These are phyloP conservation scores for Sclerotinia nivalis DNA, from an alignment of 2,329 filamentous ascomycete species.

Conservation along the genomic window DNA sequence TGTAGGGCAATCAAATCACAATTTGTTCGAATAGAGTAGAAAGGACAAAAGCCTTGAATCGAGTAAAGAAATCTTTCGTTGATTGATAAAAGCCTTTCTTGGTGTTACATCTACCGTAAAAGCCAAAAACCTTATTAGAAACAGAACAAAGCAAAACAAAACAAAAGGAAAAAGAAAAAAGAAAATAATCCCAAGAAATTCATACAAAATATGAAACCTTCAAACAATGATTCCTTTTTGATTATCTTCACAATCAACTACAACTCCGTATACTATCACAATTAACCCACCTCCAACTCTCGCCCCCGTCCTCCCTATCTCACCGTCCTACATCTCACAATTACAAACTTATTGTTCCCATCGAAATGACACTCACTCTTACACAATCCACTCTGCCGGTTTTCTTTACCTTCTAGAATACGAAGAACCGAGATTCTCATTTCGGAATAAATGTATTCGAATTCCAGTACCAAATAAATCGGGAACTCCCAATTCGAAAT, in stretches of 20 bases:
- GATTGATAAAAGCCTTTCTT: no score
- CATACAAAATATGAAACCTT: no score
- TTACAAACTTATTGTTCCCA: background rate
- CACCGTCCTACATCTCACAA: conserved; percentile 13
- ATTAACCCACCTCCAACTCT: background rate
- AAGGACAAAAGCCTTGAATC: no score
- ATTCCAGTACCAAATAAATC: conserved; percentile 9
- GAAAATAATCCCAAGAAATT: no score
- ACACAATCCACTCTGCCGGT: conserved; percentile 17
- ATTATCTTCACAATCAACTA: background rate
- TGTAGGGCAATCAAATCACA: background rate
- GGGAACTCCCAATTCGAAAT: background rate
- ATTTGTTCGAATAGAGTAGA: background rate
- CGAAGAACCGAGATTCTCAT: conserved; percentile 16
- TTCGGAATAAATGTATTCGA: background rate
- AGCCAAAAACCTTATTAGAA: no score
- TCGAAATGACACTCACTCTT: conserved; percentile 12
- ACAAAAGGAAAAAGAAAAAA: no score
- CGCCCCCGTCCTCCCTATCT: background rate
- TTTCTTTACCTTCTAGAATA: conserved; percentile 17
- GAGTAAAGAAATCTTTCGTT: no score
- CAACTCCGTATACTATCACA: background rate
- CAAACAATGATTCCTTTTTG: no score
- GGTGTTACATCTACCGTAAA: no score
- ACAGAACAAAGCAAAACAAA: no score